phyloP scores from a whole-genome alignment of 306 rosid genomes.

The Gastrolobium bilobum region DNA sequence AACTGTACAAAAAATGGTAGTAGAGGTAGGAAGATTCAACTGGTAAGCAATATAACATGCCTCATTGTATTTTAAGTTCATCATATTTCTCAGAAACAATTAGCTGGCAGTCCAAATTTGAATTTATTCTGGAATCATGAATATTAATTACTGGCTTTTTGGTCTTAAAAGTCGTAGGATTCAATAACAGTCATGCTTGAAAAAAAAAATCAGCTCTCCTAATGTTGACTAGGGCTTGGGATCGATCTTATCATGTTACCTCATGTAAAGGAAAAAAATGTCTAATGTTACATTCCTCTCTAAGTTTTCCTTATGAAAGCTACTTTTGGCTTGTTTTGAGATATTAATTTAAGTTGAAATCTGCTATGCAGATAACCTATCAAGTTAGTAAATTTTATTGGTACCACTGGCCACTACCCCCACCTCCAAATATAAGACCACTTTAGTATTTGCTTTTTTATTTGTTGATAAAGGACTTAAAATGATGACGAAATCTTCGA shows the following conservation, averaged over 20 bases:
- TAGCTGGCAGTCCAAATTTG: constrained; percentile 28
- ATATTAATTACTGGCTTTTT: constrained; percentile 18
- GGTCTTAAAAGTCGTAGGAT: constrained; percentile 13
- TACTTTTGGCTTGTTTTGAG: not conserved
- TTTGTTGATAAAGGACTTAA: not conserved
- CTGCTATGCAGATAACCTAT: constrained; percentile 11
- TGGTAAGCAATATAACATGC: too few relatives aligned
- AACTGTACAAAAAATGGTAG: too few relatives aligned
- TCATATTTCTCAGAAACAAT: constrained; percentile 20
- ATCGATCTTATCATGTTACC: constrained; percentile 26
- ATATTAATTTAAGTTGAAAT: not conserved
- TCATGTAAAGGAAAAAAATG: constrained; percentile 1
- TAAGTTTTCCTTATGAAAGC: constrained; percentile 8
- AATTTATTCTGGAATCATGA: constrained; percentile 17
- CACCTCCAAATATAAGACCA: not conserved
- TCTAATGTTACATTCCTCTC: constrained; percentile 31
- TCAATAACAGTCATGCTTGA: not conserved
- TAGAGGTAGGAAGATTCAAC: too few relatives aligned
- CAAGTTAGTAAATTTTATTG: not conserved
- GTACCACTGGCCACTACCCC: constrained; percentile 9
- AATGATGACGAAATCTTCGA: constrained; percentile 17
- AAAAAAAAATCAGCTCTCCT: not conserved
- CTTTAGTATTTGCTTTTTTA: not conserved
- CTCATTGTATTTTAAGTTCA: constrained; percentile 15
- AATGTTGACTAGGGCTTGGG: constrained; percentile 29